Conservation (phyloP, 1,139 yeast species). For the Yamadazyma jaroonii region DNA sequence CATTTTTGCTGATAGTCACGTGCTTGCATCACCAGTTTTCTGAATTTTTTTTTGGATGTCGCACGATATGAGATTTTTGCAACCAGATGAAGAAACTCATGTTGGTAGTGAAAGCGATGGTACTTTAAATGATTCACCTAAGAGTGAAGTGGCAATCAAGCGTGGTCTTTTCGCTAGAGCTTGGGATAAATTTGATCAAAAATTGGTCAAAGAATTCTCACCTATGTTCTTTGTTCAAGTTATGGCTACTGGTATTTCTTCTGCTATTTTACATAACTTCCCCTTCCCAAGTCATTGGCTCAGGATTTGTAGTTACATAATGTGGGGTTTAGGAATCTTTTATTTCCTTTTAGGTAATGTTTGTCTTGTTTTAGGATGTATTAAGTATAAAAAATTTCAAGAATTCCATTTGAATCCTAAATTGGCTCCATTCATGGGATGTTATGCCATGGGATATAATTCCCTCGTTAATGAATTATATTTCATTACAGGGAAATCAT, state of each 20-base stretch:
- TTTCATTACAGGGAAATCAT: slow-evolving; percentile 30
- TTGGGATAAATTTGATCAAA: slow-evolving; percentile 8
- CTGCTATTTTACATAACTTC: slow-evolving; percentile 56
- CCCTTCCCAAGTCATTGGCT: slow-evolving; percentile 69
- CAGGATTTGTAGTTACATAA: slow-evolving; percentile 50
- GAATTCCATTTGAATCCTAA: slow-evolving; percentile 43
- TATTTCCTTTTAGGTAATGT: slow-evolving; percentile 41
- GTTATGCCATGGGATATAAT: slow-evolving; percentile 73
- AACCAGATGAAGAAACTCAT: slow-evolving; percentile 1
- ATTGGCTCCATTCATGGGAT: slow-evolving; percentile 66
- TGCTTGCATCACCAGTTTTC: background rate
- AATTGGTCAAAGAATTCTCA: slow-evolving; percentile 33
- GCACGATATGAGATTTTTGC: background rate
- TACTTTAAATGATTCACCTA: background rate
- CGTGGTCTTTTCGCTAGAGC: slow-evolving; percentile 1
- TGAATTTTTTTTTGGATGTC: no score
- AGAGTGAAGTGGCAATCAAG: background rate
- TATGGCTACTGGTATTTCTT: slow-evolving; percentile 85
- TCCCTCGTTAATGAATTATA: slow-evolving; percentile 59
- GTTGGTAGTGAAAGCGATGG: slow-evolving; percentile 1
- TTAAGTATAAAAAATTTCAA: slow-evolving; percentile 26
- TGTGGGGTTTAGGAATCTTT: slow-evolving; percentile 51
- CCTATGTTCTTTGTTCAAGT: slow-evolving; percentile 68
- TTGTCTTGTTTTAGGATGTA: slow-evolving; percentile 36
- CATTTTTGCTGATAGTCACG: background rate